Conservation (phyloP, 495 filamentous ascomycete species). For the Chaetomidium leptoderma region DNA sequence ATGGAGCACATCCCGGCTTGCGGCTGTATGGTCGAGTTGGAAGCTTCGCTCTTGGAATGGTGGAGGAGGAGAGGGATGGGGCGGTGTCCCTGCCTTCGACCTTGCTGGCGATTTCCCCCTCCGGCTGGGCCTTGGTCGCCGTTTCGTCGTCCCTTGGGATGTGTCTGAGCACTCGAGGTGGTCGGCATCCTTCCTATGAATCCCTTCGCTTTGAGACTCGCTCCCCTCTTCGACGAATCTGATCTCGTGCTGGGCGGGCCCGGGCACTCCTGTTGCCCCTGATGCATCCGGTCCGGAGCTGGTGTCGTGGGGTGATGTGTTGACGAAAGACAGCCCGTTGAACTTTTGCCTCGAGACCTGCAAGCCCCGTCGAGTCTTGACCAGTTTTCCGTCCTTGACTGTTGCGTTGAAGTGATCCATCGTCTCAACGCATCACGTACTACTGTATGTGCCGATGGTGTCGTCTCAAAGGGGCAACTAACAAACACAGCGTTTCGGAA, state of each 20-base stretch:
- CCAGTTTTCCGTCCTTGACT: slow-evolving; percentile 27
- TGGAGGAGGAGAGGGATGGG: slow-evolving; percentile 2
- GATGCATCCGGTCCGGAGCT: neutral
- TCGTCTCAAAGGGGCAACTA: slow-evolving; percentile 1
- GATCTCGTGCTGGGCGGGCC: slow-evolving; percentile 14
- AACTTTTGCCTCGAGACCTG: slow-evolving; percentile 32
- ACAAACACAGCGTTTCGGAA: neutral
- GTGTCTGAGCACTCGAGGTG: neutral
- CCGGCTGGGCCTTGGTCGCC: slow-evolving; percentile 5
- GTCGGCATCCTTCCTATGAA: slow-evolving; percentile 2
- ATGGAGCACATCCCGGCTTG: neutral
- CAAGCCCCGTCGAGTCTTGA: slow-evolving; percentile 30
- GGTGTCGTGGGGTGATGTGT: slow-evolving; percentile 22
- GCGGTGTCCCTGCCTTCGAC: slow-evolving; percentile 4
- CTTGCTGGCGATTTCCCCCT: slow-evolving; percentile 3
- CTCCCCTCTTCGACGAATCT: slow-evolving; percentile 21
- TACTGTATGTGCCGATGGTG: neutral
- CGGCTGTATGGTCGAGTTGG: neutral
- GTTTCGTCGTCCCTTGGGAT: slow-evolving; percentile 12
- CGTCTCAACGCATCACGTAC: neutral
- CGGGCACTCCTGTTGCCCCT: neutral
- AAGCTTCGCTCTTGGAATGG: neutral
- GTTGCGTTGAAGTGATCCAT: slow-evolving; percentile 37
- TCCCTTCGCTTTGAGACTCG: neutral
- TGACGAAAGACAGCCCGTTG: slow-evolving; percentile 33